Percentiles rank a stretch among this genome's conserved stretches.
Evolutionary conservation across 805 yeast species (phyloP).

Genomic region (Candida schatavii): DNA sequence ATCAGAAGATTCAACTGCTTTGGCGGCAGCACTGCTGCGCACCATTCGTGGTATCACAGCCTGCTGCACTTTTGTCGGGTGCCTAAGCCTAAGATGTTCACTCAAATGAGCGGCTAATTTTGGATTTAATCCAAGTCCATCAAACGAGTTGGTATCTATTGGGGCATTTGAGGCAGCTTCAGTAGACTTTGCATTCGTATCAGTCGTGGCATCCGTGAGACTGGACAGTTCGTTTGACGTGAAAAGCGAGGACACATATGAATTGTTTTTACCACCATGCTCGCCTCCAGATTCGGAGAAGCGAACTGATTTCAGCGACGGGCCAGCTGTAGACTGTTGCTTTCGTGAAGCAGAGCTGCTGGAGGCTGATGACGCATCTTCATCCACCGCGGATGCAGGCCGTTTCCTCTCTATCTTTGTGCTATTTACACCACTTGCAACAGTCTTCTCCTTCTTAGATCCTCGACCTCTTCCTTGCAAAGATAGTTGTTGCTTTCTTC

Average conservation of each 20-base stretch:
- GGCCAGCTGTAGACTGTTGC: slow-evolving; percentile 10
- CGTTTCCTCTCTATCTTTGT: slow-evolving; percentile 16
- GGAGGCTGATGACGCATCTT: slow-evolving; percentile 2
- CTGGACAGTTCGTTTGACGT: slow-evolving; percentile 29
- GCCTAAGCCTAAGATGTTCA: slow-evolving; percentile 50
- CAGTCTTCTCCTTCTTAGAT: slow-evolving; percentile 13
- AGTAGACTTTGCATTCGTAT: background rate
- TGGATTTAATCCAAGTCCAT: slow-evolving; percentile 64
- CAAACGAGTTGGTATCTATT: slow-evolving; percentile 66
- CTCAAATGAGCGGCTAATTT: slow-evolving; percentile 52
- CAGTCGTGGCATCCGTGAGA: slow-evolving; percentile 4
- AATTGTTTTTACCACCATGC: slow-evolving; percentile 52
- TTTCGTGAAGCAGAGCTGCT: slow-evolving; percentile 3
- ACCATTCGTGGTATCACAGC: slow-evolving; percentile 66
- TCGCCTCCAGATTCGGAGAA: slow-evolving; percentile 50
- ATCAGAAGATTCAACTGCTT: slow-evolving; percentile 45
- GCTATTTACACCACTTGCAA: slow-evolving; percentile 32
- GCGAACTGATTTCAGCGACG: slow-evolving; percentile 34
- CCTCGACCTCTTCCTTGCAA: slow-evolving; percentile 43
- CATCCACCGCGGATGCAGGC: slow-evolving; percentile 2
- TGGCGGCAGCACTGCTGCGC: slow-evolving; percentile 18
- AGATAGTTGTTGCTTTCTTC: slow-evolving; percentile 58
- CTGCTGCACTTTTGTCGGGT: slow-evolving; percentile 88
- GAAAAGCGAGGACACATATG: slow-evolving; percentile 84
- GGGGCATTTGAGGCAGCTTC: slow-evolving; percentile 74